Evolutionary conservation across 805 yeast species (phyloP), one percentile per base, ranked within the genome.

Genomic region (Candida glaebosa): DNA sequence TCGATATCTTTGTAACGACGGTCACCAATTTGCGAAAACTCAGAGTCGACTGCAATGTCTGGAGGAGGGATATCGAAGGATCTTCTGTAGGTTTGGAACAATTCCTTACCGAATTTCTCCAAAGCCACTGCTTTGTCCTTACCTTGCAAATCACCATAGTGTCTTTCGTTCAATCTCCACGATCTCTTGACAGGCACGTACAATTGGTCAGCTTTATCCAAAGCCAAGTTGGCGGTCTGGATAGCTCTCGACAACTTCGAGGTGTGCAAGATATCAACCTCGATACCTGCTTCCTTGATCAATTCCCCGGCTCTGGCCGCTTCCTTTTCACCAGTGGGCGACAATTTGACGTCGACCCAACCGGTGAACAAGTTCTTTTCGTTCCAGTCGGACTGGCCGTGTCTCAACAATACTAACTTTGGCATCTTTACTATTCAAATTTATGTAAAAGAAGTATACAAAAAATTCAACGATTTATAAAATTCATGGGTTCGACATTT

Each of bases 351-450:
- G 70, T 90, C 98, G 50, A 91, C 97, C 98, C 98, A 90, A 63
- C 98, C 98, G 69, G 97, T 90, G 84, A 90, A 90, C 56, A 90
- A 78, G 81, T 90, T 91, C 78, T 88, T 87, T 72, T 88, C 96
- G 73, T 90, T 90, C 98, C 98, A 90, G 71, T 87, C 97, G 75
- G 96, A 87, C 79, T 91, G 96, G 61, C 98, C 98, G 90, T 90
- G 98, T 79, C 98, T 90, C 56, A 91, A 89, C 65, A 90, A 78
- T 65, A 90, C 82, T 70, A 90, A 78, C 71, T 86, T 88, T 43
- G 68, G 70, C 75, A 69, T 69, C 38, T 58, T 19, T 14, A 25
- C 38, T 43, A 15, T 24, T 37, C 14, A 28, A 28, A 10, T 12
- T 5, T 6, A 28, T 10, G 14, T 28, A 28, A 28, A 22, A 22